Evolutionary conservation across 2,329 filamentous ascomycete species (phyloP).

Genomic region (Aureobasidium vineae): DNA sequence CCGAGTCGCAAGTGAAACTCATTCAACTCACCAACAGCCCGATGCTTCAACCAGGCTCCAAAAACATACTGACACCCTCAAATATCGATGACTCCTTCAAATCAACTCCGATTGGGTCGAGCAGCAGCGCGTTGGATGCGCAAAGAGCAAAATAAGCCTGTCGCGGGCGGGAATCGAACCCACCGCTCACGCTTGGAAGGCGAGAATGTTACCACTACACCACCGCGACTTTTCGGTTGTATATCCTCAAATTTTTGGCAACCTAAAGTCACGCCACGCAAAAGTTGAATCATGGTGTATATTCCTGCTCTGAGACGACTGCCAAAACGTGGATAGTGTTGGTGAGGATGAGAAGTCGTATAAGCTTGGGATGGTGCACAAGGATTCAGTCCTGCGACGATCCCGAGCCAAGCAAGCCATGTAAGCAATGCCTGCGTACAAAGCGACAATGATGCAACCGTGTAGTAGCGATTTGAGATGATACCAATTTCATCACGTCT

Average conservation of each 20-base stretch:
- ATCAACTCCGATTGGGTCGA: neutral
- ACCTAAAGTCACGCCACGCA: neutral
- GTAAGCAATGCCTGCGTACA: too few relatives aligned
- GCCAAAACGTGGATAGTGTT: too few relatives aligned
- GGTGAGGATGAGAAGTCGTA: too few relatives aligned
- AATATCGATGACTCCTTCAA: neutral
- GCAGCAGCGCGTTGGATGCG: neutral
- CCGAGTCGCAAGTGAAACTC: too few relatives aligned
- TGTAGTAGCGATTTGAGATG: too few relatives aligned
- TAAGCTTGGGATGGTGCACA: too few relatives aligned
- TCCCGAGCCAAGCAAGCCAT: too few relatives aligned
- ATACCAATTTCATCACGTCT: too few relatives aligned
- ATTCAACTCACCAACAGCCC: too few relatives aligned
- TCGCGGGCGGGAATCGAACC: constrained; percentile 17
- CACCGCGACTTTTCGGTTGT: neutral
- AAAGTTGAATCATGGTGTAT: neutral
- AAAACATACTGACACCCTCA: neutral
- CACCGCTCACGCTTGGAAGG: constrained; percentile 16
- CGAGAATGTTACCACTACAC: constrained; percentile 20
- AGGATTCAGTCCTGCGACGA: too few relatives aligned
- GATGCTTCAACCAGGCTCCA: neutral
- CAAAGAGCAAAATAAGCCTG: neutral
- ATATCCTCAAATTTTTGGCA: neutral
- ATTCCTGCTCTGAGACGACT: too few relatives aligned
- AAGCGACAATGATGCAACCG: too few relatives aligned